phyloP scores from a whole-genome alignment of 2,329 filamentous ascomycete genomes.

The Metarhizium guizhouense region DNA sequence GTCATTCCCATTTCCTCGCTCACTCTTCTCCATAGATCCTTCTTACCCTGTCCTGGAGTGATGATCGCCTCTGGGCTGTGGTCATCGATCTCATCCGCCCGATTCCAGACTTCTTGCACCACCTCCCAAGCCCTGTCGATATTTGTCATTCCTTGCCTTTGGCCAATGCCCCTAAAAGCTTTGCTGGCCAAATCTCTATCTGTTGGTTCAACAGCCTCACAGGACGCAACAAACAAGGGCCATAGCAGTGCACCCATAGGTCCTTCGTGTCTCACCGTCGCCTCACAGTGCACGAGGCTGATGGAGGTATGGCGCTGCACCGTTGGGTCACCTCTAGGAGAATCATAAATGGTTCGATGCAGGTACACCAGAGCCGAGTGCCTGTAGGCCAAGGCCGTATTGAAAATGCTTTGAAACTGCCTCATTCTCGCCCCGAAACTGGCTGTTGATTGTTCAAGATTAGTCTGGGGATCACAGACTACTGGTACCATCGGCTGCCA shows the following conservation, averaged over 20 bases:
- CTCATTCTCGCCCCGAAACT: slow-evolving; percentile 23
- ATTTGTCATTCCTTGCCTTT: slow-evolving; percentile 56
- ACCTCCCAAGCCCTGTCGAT: slow-evolving; percentile 53
- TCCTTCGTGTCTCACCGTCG: slow-evolving; percentile 44
- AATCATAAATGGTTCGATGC: slow-evolving; percentile 44
- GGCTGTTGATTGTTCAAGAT: background rate
- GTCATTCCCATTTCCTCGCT: slow-evolving; percentile 49
- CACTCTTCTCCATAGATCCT: slow-evolving; percentile 46
- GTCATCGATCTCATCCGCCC: slow-evolving; percentile 31
- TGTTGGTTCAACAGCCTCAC: slow-evolving; percentile 41
- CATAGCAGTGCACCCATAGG: slow-evolving; percentile 57
- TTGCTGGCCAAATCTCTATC: slow-evolving; percentile 43
- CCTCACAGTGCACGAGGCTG: slow-evolving; percentile 43
- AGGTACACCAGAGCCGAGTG: slow-evolving; percentile 50
- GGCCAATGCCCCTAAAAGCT: slow-evolving; percentile 44
- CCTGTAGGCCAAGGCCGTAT: slow-evolving; percentile 52
- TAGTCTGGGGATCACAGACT: slow-evolving; percentile 11
- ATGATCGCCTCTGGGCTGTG: slow-evolving; percentile 9
- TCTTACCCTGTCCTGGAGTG: slow-evolving; percentile 7
- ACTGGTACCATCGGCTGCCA: slow-evolving; percentile 46
- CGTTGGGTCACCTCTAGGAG: slow-evolving; percentile 33
- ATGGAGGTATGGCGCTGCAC: slow-evolving; percentile 46
- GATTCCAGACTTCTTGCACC: slow-evolving; percentile 51
- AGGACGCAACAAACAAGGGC: slow-evolving; percentile 55
- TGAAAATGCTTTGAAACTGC: slow-evolving; percentile 43